A percentile compares a stretch with the other conserved stretches of the same genome.
These are phyloP conservation scores for Arabidopsis lyrata DNA, from an alignment of 441 rosid species.

Conservation along the genomic window DNA sequence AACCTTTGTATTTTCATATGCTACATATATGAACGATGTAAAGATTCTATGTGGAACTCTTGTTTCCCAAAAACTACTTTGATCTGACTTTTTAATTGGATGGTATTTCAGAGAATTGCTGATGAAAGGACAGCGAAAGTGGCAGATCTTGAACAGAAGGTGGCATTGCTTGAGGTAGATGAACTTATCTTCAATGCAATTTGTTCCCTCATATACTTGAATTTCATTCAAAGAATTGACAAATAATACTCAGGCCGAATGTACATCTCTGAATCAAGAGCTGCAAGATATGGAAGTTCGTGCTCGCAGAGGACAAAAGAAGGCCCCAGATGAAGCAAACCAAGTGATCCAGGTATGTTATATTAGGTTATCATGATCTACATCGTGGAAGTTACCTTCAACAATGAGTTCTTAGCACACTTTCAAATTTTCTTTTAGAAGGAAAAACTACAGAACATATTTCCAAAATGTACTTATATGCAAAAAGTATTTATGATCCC, in stretches of 20 bases:
- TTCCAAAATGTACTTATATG: neutral
- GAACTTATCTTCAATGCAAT: conserved; percentile 25
- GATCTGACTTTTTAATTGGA: conserved; percentile 34
- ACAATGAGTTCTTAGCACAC: conserved; percentile 21
- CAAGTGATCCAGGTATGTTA: conserved; percentile 88
- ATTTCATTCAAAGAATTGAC: conserved; percentile 39
- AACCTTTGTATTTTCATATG: conserved; percentile 23
- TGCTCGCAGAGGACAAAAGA: conserved; percentile 91
- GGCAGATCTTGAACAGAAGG: conserved; percentile 92
- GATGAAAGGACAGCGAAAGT: conserved; percentile 93
- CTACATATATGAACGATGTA: neutral
- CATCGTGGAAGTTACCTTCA: conserved; percentile 5
- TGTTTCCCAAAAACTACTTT: conserved; percentile 18
- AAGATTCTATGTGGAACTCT: conserved; percentile 19
- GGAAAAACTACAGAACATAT: conserved; percentile 15
- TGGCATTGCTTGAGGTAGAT: conserved; percentile 91
- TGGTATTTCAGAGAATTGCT: conserved; percentile 73
- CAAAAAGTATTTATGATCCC: neutral
- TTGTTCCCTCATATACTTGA: conserved; percentile 24
- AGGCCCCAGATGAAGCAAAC: conserved; percentile 88
- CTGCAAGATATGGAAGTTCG: conserved; percentile 93
- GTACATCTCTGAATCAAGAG: conserved; percentile 90
- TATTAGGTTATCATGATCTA: conserved; percentile 12
- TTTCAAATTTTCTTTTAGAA: neutral
- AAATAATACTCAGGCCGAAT: conserved; percentile 72